These are phyloP conservation scores for Pseudogymnoascus sp. DNA, from an alignment of 2,329 filamentous ascomycete species.

Conservation along the genomic window DNA sequence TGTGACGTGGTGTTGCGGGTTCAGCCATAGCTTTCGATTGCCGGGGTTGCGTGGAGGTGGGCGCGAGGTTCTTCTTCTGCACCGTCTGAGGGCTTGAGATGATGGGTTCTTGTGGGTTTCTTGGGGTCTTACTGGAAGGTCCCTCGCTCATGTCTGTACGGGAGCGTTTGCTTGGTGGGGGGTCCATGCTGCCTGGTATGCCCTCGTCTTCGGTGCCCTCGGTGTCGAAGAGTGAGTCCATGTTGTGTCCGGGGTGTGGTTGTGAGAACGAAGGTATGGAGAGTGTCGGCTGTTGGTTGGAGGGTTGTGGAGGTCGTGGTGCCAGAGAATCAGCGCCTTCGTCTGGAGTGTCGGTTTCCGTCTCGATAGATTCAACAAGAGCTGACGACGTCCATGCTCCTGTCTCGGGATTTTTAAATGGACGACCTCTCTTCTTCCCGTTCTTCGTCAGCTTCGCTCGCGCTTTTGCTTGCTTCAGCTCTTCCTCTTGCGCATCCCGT, in stretches of 20 bases:
- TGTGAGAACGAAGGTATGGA: background rate
- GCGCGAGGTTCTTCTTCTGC: background rate
- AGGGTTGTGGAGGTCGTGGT: background rate
- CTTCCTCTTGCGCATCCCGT: background rate
- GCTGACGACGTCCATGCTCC: background rate
- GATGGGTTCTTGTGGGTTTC: background rate
- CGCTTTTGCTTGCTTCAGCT: background rate
- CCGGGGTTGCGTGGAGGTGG: background rate
- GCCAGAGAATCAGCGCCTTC: background rate
- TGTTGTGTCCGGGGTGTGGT: background rate
- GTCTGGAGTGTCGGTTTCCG: background rate
- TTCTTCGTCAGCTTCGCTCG: background rate
- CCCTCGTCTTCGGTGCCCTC: background rate
- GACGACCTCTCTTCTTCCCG: background rate
- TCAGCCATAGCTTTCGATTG: background rate
- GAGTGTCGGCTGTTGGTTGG: background rate
- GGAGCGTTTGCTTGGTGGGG: background rate
- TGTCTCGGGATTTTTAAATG: background rate
- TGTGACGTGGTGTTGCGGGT: background rate
- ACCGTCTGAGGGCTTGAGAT: background rate
- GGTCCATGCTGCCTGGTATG: background rate
- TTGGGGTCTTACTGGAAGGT: background rate
- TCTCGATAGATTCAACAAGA: background rate
- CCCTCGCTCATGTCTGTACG: background rate
- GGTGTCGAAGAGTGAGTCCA: background rate